Base-by-base conservation (phyloP, 306 rosid genomes). In the Coriaria nepalensis region DNA sequence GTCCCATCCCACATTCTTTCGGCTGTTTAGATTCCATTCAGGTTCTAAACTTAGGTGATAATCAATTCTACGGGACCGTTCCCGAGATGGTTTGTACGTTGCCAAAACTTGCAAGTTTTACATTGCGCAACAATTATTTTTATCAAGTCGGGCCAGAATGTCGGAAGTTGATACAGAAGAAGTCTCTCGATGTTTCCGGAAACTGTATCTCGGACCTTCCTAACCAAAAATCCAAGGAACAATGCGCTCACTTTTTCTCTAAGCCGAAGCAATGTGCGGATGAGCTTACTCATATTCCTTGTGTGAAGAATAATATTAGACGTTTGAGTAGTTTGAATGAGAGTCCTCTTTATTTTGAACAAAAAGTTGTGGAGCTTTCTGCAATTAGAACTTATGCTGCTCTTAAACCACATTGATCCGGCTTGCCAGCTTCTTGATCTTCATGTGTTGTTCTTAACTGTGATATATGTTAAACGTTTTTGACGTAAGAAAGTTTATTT, bases 1-100 rank as follows among this genome's bases (percentile, higher is more conserved):
- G 95, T 0, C 95, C 95, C 0, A 81, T 90, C 3, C 95, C 98
- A 0, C 6, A 20, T 5, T 84, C 97, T 0, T 81, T 90, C 10
- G 84, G 52, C 2, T 84, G 97, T 62, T 60, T 90, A 36, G 49
- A 42, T 0, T 77, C 49, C 2, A 71, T 75, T 4, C 69, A 37
- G 57, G 47, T 29, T 5, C 50, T 90, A 8, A 69, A 67, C 33
- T 42, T 90, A 14, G 76, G 72, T 0, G 5, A 6, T 0, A 90
- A 90, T 55, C 8, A 48, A 10, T 52, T 90, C 7, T 84, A 64
- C 5, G 92, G 82, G 0, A 0, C 45, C 0, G 74, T 90, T 5
- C 97, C 94, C 2, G 95, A 90, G 42, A 29, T 15, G 10, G 61
- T 90, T 5, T 90, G 97, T 36, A 13, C 10, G 49, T 56, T 90